A percentile compares a stretch with the other conserved stretches of the same genome.
These are phyloP conservation scores for Sabuloglossum arenarium DNA, from an alignment of 495 filamentous ascomycete species.

Conservation along the genomic window DNA sequence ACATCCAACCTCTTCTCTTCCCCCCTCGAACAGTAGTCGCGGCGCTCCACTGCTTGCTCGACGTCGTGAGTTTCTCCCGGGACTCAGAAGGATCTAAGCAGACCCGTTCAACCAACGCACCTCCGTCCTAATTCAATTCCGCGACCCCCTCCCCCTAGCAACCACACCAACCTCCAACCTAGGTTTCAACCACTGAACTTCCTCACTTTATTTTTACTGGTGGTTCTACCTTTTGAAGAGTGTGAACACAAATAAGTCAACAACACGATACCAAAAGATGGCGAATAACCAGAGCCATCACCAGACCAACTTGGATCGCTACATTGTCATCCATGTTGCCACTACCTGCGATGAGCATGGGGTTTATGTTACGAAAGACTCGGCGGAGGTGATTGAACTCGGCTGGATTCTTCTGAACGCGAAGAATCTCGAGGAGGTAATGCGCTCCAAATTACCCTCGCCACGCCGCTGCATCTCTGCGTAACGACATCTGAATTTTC, in stretches of 20 bases:
- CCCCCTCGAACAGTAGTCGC: not conserved
- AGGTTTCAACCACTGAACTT: not conserved
- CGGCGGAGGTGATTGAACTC: slow-evolving; percentile 95
- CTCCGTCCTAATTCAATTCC: not conserved
- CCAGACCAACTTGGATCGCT: slow-evolving; percentile 62
- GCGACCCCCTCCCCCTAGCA: not conserved
- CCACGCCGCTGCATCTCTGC: not conserved
- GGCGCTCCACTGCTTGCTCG: not conserved
- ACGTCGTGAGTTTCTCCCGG: not conserved
- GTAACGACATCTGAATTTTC: not conserved
- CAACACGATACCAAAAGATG: slow-evolving; percentile 11
- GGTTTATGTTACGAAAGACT: slow-evolving; percentile 97
- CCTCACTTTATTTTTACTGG: not conserved
- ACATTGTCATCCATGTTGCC: slow-evolving; percentile 92
- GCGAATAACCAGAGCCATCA: slow-evolving; percentile 12
- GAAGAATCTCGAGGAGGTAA: slow-evolving; percentile 78
- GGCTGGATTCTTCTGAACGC: slow-evolving; percentile 93
- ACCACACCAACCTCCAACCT: not conserved
- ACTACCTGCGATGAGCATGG: slow-evolving; percentile 98
- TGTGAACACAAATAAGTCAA: not conserved
- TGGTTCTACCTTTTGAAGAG: not conserved
- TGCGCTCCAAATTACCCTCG: not conserved
- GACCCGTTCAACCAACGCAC: not conserved
- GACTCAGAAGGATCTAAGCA: not conserved
- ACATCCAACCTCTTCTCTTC: not conserved